Percentiles rank a stretch among this genome's conserved stretches.
Conservation (phyloP, 306 rosid genomes). For the Castanospermum australe region DNA sequence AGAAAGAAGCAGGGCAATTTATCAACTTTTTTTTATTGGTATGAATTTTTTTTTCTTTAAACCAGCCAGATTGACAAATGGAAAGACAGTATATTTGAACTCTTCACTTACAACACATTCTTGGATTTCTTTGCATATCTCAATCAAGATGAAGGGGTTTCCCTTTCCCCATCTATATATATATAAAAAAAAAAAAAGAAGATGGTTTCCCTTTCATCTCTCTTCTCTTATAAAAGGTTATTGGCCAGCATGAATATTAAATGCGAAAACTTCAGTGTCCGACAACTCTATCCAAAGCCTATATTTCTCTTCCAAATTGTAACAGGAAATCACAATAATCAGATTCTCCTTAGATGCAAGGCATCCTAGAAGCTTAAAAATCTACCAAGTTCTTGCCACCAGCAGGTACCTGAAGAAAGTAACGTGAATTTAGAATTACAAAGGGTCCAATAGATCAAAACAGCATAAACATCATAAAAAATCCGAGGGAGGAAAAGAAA, state of each 20-base stretch:
- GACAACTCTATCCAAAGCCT: background rate
- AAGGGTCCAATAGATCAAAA: background rate
- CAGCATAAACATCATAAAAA: background rate
- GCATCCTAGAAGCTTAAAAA: background rate
- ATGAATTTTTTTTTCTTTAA: background rate
- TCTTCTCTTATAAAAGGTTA: background rate
- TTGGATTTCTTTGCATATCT: background rate
- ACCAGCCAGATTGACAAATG: background rate
- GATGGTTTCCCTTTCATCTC: background rate
- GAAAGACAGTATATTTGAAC: background rate
- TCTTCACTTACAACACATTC: background rate
- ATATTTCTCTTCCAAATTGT: background rate
- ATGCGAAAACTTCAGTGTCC: background rate
- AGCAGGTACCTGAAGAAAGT: conserved; percentile 14
- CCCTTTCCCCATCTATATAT: background rate
- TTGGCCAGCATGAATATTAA: background rate
- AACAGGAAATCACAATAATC: background rate
- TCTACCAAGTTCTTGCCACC: conserved; percentile 6
- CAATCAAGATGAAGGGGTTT: background rate
- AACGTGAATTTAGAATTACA: background rate
- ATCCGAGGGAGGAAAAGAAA: background rate
- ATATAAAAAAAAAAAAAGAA: background rate
- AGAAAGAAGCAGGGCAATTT: background rate
- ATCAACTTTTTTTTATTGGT: background rate
- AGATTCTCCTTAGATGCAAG: background rate